Conservation (phyloP, 2,329 filamentous ascomycete species). For the Colletotrichum tofieldiae region DNA sequence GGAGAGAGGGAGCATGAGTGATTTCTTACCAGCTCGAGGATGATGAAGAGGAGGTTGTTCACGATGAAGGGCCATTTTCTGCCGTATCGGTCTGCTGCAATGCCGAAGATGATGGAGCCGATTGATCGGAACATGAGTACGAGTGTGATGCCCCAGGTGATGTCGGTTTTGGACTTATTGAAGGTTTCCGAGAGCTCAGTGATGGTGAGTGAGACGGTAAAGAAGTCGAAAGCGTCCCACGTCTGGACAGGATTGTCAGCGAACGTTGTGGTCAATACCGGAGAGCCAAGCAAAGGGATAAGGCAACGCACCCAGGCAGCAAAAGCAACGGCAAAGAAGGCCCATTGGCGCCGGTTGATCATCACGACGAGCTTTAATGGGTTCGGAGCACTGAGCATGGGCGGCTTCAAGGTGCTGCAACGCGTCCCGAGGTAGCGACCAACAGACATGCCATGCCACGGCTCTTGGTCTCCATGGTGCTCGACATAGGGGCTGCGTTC, state of each 20-base stretch:
- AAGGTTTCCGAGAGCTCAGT: conserved; percentile 69
- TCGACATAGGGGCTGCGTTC: neutral
- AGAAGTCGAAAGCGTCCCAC: conserved; percentile 78
- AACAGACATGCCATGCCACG: conserved; percentile 65
- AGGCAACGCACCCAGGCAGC: conserved; percentile 66
- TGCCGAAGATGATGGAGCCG: conserved; percentile 69
- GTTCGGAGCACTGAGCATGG: conserved; percentile 69
- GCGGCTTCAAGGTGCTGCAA: conserved; percentile 70
- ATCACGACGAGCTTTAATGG: conserved; percentile 65
- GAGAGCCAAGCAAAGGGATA: neutral
- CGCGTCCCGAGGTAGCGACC: conserved; percentile 67
- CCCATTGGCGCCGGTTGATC: conserved; percentile 67
- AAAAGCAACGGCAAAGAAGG: conserved; percentile 70
- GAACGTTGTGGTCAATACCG: neutral
- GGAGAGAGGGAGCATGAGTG: conserved; percentile 15
- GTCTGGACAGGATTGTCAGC: conserved; percentile 55
- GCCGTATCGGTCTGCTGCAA: conserved; percentile 70
- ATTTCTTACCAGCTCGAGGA: conserved; percentile 76
- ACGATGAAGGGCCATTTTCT: conserved; percentile 82
- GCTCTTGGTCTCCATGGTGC: conserved; percentile 52
- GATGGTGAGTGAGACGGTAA: conserved; percentile 74
- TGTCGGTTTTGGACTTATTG: conserved; percentile 68
- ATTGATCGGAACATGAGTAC: conserved; percentile 74
- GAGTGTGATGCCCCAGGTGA: conserved; percentile 76
- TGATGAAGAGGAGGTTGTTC: conserved; percentile 81